Evolutionary conservation across 169 alveolate genomes (phyloP).

Genomic region (Fabrea salina): DNA sequence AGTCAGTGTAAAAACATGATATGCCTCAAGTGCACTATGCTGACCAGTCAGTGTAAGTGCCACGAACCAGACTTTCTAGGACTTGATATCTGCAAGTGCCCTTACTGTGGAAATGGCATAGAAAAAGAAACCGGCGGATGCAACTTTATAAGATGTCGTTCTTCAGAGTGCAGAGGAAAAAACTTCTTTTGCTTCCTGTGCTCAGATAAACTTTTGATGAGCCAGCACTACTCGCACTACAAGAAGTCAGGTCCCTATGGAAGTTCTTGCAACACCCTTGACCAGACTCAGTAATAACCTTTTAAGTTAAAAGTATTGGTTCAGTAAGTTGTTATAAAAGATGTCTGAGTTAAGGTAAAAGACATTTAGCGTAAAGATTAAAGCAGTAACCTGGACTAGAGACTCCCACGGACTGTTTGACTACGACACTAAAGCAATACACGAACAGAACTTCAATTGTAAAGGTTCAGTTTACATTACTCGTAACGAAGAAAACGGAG

Average conservation of each 20-base stretch:
- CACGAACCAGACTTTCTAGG: neutral
- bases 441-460: too few relatives aligned
- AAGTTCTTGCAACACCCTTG: slow-evolving; percentile 21
- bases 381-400: too few relatives aligned
- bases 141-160: slow-evolving; percentile 57
- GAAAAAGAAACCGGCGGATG: slow-evolving; percentile 56
- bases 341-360: too few relatives aligned
- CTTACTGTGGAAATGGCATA: slow-evolving; percentile 53
- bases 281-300: too few relatives aligned
- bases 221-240: slow-evolving; percentile 47
- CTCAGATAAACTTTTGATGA: slow-evolving; percentile 3
- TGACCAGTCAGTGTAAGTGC: neutral
- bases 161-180: slow-evolving; percentile 35
- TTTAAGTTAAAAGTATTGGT: too few relatives aligned
- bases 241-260: slow-evolving; percentile 32
- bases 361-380: too few relatives aligned
- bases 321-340: too few relatives aligned
- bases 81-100: slow-evolving; percentile 37
- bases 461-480: too few relatives aligned
- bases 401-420: too few relatives aligned
- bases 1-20: neutral
- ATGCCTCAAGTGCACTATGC: neutral
- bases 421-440: too few relatives aligned
- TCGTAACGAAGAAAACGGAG: too few relatives aligned
- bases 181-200: slow-evolving; percentile 50